Conservation (phyloP, 2,329 filamentous ascomycete species). For the Aspergillus sp. region DNA sequence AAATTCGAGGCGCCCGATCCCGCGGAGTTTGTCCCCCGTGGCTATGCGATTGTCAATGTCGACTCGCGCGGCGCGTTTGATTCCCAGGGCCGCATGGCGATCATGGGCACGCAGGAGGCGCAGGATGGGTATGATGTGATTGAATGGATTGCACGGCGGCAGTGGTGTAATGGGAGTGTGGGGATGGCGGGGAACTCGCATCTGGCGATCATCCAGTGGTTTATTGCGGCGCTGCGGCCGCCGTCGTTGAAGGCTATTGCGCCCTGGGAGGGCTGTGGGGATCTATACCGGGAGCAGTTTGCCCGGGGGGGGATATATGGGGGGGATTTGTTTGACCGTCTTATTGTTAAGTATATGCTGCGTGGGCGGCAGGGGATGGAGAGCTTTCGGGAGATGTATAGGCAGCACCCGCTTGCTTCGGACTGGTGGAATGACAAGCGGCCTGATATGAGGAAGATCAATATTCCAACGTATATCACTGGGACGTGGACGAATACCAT, state of each 20-base stretch:
- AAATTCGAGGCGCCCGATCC: slow-evolving; percentile 30
- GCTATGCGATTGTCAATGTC: slow-evolving; percentile 32
- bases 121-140: slow-evolving; percentile 28
- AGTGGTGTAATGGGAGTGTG: slow-evolving; percentile 25
- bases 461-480: slow-evolving; percentile 12
- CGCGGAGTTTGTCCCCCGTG: slow-evolving; percentile 28
- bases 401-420: slow-evolving; percentile 11
- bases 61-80: slow-evolving; percentile 28
- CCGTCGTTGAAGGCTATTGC: slow-evolving; percentile 45
- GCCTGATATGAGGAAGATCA: slow-evolving; percentile 5
- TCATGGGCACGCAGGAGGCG: slow-evolving; percentile 27
- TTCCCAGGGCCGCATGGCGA: slow-evolving; percentile 26
- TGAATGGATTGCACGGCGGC: slow-evolving; percentile 19
- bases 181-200: slow-evolving; percentile 24
- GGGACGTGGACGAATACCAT: slow-evolving; percentile 39
- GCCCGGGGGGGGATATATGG: slow-evolving; percentile 40
- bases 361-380: slow-evolving; percentile 36
- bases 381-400: slow-evolving; percentile 44
- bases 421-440: slow-evolving; percentile 10
- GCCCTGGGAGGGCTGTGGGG: slow-evolving; percentile 48
- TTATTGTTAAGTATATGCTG: slow-evolving; percentile 38
- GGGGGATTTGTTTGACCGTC: slow-evolving; percentile 36
- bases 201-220: slow-evolving; percentile 45
- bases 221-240: slow-evolving; percentile 42
- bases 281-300: slow-evolving; percentile 50